A percentile compares a stretch with the other conserved stretches of the same genome.
Conservation (phyloP, 2,329 filamentous ascomycete species). For the Ceratocystis ficicola region DNA sequence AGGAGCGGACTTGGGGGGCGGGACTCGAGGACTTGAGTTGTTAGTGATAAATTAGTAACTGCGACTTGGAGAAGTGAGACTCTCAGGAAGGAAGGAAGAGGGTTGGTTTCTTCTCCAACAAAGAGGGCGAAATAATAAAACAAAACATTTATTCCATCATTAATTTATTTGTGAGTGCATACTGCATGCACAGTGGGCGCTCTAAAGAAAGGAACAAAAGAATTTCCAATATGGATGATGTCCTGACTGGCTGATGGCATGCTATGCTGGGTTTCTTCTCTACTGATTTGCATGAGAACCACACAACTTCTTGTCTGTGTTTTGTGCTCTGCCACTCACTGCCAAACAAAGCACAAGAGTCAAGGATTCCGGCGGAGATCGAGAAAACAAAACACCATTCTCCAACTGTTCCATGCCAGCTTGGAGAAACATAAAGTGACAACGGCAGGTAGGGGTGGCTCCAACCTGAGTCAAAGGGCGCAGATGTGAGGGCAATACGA, state of each 20-base stretch:
- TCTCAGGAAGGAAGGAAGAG: no score
- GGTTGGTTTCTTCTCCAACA: no score
- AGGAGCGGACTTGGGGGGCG: no score
- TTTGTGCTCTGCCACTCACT: not conserved
- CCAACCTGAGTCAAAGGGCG: not conserved
- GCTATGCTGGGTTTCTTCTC: not conserved
- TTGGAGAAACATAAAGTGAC: conserved; percentile 7
- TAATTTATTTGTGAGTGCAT: no score
- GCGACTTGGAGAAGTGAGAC: no score
- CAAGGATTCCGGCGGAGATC: not conserved
- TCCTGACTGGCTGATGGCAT: no score
- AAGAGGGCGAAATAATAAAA: no score
- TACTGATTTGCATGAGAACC: not conserved
- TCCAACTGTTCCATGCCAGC: not conserved
- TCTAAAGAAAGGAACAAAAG: not conserved
- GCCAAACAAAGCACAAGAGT: not conserved
- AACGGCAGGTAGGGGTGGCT: not conserved
- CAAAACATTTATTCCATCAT: no score
- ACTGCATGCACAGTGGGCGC: no score
- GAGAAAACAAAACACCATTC: not conserved
- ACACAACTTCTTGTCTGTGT: not conserved
- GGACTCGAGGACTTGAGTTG: no score
- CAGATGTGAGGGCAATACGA: not conserved
- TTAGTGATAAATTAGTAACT: no score
- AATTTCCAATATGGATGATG: not conserved